Conservation (phyloP, 805 yeast genomes). For the Brettanomyces custersianus region DNA sequence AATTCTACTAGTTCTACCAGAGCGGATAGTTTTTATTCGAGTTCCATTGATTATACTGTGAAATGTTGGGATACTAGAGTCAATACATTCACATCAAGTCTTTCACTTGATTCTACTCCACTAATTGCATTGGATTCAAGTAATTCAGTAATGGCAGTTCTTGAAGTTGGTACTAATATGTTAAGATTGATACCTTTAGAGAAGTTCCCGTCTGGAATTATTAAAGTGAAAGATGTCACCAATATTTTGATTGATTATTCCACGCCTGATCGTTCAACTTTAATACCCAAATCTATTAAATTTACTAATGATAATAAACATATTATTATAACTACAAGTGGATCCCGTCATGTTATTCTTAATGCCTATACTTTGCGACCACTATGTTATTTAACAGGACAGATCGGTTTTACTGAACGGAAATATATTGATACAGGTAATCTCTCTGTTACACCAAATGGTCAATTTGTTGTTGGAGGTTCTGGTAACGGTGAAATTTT, state of each 20-base stretch:
- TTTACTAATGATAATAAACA: conserved; percentile 71
- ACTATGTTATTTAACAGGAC: conserved; percentile 33
- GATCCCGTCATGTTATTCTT: conserved; percentile 44
- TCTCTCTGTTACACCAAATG: conserved; percentile 60
- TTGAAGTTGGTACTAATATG: conserved; percentile 25
- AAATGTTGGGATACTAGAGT: conserved; percentile 82
- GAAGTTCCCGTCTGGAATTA: conserved; percentile 12
- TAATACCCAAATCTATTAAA: conserved; percentile 43
- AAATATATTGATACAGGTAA: conserved; percentile 42
- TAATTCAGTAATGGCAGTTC: conserved; percentile 69
- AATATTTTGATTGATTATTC: too few relatives aligned
- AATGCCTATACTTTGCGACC: conserved; percentile 15
- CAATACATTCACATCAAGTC: conserved; percentile 52
- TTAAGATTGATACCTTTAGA: conserved; percentile 14
- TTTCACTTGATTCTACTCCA: conserved; percentile 34
- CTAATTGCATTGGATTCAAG: conserved; percentile 73
- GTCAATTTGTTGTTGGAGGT: conserved; percentile 51
- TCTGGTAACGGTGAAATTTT: conserved; percentile 44
- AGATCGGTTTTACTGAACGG: conserved; percentile 27
- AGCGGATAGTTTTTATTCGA: conserved; percentile 39
- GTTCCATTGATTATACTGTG: conserved; percentile 71
- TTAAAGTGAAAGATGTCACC: conserved; percentile 31
- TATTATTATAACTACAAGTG: conserved; percentile 47
- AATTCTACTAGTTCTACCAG: conserved; percentile 60
- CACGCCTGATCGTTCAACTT: background rate